Percentiles rank a stretch among this genome's conserved stretches.
These are phyloP conservation scores for Trichoderma gamsii DNA, from an alignment of 495 filamentous ascomycete species.

Conservation along the genomic window DNA sequence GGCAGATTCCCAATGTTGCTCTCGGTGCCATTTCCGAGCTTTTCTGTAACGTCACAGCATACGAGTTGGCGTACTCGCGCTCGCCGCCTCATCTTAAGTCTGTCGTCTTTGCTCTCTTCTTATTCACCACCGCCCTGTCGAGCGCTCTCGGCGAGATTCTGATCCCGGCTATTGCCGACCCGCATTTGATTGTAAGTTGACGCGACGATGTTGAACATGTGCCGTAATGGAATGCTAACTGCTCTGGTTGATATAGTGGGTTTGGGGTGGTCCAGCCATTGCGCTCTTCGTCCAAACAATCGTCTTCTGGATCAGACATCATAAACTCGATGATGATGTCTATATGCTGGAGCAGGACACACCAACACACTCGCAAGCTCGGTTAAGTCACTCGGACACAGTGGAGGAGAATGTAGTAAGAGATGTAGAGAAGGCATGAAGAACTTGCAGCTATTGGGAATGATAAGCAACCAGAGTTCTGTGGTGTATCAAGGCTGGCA, in stretches of 20 bases:
- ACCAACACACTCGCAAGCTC: not conserved
- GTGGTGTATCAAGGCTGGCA: too few relatives aligned
- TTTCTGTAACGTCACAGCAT: constrained; percentile 56
- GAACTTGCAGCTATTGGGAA: too few relatives aligned
- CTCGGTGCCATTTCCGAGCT: constrained; percentile 66
- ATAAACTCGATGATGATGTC: constrained; percentile 38
- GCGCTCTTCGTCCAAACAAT: constrained; percentile 43
- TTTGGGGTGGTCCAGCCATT: constrained; percentile 48
- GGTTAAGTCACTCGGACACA: not conserved
- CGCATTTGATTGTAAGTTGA: constrained; percentile 31
- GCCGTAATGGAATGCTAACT: constrained; percentile 2
- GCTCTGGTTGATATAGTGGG: constrained; percentile 27
- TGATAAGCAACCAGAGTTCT: too few relatives aligned
- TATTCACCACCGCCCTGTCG: constrained; percentile 23
- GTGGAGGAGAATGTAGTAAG: not conserved
- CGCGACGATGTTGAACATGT: not conserved
- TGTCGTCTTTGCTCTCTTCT: constrained; percentile 27
- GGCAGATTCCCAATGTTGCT: constrained; percentile 56
- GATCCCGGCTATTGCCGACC: constrained; percentile 50
- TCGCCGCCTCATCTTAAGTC: constrained; percentile 31
- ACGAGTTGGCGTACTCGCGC: constrained; percentile 44
- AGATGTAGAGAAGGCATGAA: not conserved
- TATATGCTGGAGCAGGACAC: constrained; percentile 30
- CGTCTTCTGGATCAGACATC: constrained; percentile 44
- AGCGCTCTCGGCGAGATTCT: constrained; percentile 33